Evolutionary conservation across 108 stramenopile genomes (phyloP).

Genomic region (Fragilaria radians): DNA sequence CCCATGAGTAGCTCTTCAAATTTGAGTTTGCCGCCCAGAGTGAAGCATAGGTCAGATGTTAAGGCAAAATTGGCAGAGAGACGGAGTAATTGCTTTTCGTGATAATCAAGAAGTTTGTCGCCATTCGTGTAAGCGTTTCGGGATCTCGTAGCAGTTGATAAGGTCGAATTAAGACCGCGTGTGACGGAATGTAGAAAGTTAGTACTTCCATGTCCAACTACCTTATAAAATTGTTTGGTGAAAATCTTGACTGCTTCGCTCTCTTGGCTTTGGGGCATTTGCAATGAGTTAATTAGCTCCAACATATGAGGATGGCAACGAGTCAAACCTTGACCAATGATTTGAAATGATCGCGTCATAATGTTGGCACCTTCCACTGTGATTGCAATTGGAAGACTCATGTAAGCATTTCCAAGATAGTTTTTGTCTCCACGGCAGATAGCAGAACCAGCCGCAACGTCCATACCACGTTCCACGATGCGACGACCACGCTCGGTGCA

Average conservation of each 20-base stretch:
- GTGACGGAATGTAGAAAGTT: slow-evolving; percentile 78
- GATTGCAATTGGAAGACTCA: slow-evolving; percentile 95
- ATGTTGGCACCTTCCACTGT: slow-evolving; percentile 99
- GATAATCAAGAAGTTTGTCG: slow-evolving; percentile 71
- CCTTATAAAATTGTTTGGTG: slow-evolving; percentile 84
- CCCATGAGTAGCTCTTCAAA: slow-evolving; percentile 97
- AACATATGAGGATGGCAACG: slow-evolving; percentile 97
- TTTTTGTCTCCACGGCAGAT: slow-evolving; percentile 96
- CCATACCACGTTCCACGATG: slow-evolving; percentile 96
- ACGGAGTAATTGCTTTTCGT: slow-evolving; percentile 91
- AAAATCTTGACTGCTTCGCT: slow-evolving; percentile 80
- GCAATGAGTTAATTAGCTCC: slow-evolving; percentile 84
- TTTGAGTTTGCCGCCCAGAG: slow-evolving; percentile 93
- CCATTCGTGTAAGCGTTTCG: slow-evolving; percentile 87
- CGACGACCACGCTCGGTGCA: slow-evolving; percentile 92
- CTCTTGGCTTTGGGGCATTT: slow-evolving; percentile 82
- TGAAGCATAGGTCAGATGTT: slow-evolving; percentile 92
- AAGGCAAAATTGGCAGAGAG: slow-evolving; percentile 94
- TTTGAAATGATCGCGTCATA: slow-evolving; percentile 96
- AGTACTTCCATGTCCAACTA: slow-evolving; percentile 81
- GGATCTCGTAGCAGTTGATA: slow-evolving; percentile 67
- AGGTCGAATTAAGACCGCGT: slow-evolving; percentile 65
- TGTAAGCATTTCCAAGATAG: slow-evolving; percentile 92
- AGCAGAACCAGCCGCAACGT: slow-evolving; percentile 93
- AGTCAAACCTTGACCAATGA: slow-evolving; percentile 97